Base-by-base conservation (phyloP, 2,329 filamentous ascomycete species). In the Amauroascus verrucosus region DNA sequence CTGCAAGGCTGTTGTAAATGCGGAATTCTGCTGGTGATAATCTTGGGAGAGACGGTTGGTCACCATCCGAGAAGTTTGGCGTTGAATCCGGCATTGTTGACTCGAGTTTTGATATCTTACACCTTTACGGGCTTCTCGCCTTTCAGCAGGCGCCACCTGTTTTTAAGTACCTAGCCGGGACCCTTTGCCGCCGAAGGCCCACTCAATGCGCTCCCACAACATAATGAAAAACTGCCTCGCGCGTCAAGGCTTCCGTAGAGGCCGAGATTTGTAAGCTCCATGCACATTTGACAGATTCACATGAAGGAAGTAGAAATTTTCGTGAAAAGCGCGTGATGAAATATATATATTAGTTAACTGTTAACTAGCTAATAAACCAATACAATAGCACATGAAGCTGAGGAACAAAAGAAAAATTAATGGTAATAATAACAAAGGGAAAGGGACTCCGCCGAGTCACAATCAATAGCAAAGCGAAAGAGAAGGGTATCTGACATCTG, bases 1-100 rank as follows among this genome's bases (percentile, higher is more conserved):
- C 85, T 0, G 85, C 83, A 63, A 88, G 72, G n/a, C 75, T 75
- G 69, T 90, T 89, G 68, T 85, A 90, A 37, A 75, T 70, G 48
- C 75, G 75, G 63, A 87, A 89, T 54, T 91, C 84, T 53, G 76
- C 72, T 1, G 80, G 68, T 0, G 80, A 81, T 28, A 91, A 74
- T 22, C 84, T 80, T 0, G 84, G 81, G 1, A 85, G 68, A 3
- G 35, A 11, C 20, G 26, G 13, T 35, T 20, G 32, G 30, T 18
- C 45, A 14, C 9, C 26, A 3, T 35, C 28, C 4, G 28, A 24
- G 26, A n/a, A n/a, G 24, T 30, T 48, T 1, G 28, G 26, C 28
- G 14, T 24, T 20, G 43, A 18, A 14, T 7, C 14, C 7, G 37
- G 18, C 37, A 40, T 40, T 30, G 26, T 30, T 30, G 26, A 30